Base-by-base conservation (phyloP, 2,329 filamentous ascomycete genomes). In the Emmonsiellopsis sp. region DNA sequence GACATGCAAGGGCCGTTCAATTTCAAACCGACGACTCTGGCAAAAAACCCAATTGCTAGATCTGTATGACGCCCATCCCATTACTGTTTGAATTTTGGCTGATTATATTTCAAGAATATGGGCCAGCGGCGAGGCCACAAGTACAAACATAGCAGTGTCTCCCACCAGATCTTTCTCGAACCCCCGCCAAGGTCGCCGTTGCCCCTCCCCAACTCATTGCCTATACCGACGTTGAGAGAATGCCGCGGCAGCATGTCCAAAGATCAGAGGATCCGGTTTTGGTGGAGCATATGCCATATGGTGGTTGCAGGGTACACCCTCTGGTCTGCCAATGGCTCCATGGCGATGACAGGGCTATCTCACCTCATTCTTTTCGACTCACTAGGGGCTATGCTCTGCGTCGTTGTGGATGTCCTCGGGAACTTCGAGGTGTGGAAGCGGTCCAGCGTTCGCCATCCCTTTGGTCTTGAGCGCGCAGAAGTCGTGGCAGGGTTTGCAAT, bases 341-440 rank as follows among this genome's bases (percentile, higher is more conserved):
- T 96, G 30, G 89, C 92, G 9, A 86, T 95, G 73, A 96, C 91
- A 6, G 92, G 92, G 0, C 76, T 98, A 15, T 95, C 90, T 8
- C 91, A 96, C 64, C 77, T 98, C 46, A 86, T 97, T 55, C 88
- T 97, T 69, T 98, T 96, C 68, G 93, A 98, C 67, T 92, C 93
- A 7, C 82, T 95, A 1, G 93, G 90, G 35, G 93, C 93, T 4
- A 84, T 91, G 47, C 82, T 97, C 5, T 97, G 92, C 68, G 90
- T 95, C 3, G 84, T 83, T 10, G 92, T 97, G 46, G 93, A 98
- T 65, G 88, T 97, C 1, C 81, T 96, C 47, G 85, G 88, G 50
- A 98, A 98, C 69, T 98, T 98, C 63, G 93, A 98, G 67, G 91
- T 97, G 41, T 98, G 93, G 93, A 89, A 89, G 59, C 82, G 92